phyloP scores from a whole-genome alignment of 805 yeast genomes.

The Starmerella riodocensis region DNA sequence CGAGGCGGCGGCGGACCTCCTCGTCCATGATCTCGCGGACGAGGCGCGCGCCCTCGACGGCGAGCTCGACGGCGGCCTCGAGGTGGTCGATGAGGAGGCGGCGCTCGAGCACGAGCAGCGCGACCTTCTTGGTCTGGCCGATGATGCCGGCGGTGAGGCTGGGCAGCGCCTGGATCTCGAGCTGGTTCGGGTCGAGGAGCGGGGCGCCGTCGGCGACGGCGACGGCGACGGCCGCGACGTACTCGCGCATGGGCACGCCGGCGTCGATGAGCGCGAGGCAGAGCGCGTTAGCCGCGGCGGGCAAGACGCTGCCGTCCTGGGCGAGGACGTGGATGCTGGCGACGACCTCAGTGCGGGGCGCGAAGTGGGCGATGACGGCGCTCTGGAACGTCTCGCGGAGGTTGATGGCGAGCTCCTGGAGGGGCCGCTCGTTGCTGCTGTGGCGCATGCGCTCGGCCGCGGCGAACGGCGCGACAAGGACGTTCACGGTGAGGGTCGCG shows the following conservation, averaged over 20 bases:
- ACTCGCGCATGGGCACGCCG: constrained; percentile 87
- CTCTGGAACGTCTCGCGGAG: constrained; percentile 31
- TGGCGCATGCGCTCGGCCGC: constrained; percentile 62
- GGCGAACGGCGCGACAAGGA: constrained; percentile 71
- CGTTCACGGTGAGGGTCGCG: constrained; percentile 48
- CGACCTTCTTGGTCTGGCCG: constrained; percentile 68
- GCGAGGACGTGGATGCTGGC: constrained; percentile 65
- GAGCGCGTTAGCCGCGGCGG: constrained; percentile 70
- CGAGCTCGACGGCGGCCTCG: constrained; percentile 63
- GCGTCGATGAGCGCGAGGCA: constrained; percentile 89
- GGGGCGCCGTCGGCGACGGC: constrained; percentile 72
- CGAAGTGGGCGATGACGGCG: constrained; percentile 56
- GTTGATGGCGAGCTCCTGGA: constrained; percentile 27
- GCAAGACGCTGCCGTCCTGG: constrained; percentile 80
- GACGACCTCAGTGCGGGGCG: constrained; percentile 73
- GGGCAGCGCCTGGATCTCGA: constrained; percentile 78
- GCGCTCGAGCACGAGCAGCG: constrained; percentile 65
- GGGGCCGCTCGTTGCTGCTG: constrained; percentile 42
- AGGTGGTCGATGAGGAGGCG: constrained; percentile 71
- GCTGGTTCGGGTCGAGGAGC: constrained; percentile 62
- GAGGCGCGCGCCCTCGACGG: constrained; percentile 75
- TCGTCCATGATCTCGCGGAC: constrained; percentile 75
- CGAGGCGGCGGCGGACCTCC: constrained; percentile 45
- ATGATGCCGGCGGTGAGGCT: constrained; percentile 69
- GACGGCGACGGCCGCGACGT: constrained; percentile 64